phyloP scores from a whole-genome alignment of 345 rosid genomes.

The Chamaenerion angustifolium region DNA sequence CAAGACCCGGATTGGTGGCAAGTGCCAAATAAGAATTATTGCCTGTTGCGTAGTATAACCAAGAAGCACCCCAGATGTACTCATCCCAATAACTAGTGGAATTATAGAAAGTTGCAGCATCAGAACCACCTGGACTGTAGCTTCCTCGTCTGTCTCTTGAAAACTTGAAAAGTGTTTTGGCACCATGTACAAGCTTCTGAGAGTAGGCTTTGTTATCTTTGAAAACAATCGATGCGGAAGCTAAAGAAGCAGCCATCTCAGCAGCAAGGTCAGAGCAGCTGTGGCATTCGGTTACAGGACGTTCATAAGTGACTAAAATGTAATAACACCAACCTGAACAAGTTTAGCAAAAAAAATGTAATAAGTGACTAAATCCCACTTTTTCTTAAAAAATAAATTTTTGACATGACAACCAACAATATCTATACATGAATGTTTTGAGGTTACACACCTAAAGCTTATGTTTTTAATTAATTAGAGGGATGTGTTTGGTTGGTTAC shows the following conservation, averaged over 20 bases:
- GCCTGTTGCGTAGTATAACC: conserved; percentile 92
- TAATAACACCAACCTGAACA: conserved; percentile 58
- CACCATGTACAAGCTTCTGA: conserved; percentile 87
- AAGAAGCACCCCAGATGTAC: conserved; percentile 86
- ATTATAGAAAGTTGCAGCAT: conserved; percentile 55
- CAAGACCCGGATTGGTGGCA: conserved; percentile 57
- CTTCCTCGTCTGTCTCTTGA: conserved; percentile 60
- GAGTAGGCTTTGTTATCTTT: conserved; percentile 86
- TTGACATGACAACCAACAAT: neutral
- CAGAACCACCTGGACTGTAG: conserved; percentile 55
- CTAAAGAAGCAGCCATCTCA: conserved; percentile 93
- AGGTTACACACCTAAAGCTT: too few species aligned
- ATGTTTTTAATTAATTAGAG: too few species aligned
- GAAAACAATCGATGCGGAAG: conserved; percentile 88
- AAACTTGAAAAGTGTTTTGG: conserved; percentile 50
- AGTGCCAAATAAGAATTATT: conserved; percentile 53
- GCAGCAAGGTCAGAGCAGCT: conserved; percentile 86
- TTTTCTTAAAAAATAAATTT: neutral
- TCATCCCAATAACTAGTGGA: conserved; percentile 90
- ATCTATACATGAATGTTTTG: too few species aligned
- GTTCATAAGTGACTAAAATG: too few species aligned
- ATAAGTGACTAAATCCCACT: neutral
- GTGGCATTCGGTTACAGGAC: conserved; percentile 51
- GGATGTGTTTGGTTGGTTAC: too few species aligned
- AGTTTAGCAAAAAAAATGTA: neutral